phyloP scores from a whole-genome alignment of 257 asterid species.

The Jacaranda mimosifolia region DNA sequence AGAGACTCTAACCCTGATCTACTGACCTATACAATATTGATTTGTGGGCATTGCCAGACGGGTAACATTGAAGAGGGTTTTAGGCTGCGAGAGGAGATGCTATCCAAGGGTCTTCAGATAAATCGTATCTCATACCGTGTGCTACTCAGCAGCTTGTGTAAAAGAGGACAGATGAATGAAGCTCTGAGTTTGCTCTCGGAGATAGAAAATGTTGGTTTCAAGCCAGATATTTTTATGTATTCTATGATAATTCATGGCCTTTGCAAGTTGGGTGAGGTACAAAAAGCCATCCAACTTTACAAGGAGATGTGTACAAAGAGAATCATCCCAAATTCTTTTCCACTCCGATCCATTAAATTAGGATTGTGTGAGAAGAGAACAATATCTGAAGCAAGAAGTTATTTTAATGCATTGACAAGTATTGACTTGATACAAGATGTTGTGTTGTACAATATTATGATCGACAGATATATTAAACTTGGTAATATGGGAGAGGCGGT shows the following conservation, averaged over 20 bases:
- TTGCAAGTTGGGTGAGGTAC: conserved; percentile 69
- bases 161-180: conserved; percentile 57
- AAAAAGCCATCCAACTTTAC: conserved; percentile 54
- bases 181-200: conserved; percentile 64
- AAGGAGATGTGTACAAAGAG: conserved; percentile 58
- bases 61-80: conserved; percentile 64
- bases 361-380: conserved; percentile 62
- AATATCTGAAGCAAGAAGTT: conserved; percentile 61
- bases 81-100: conserved; percentile 66
- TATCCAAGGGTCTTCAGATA: conserved; percentile 55
- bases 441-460: conserved; percentile 70
- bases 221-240: conserved; percentile 66
- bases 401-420: conserved; percentile 56
- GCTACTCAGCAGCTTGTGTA: conserved; percentile 69
- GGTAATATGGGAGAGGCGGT: conserved; percentile 69
- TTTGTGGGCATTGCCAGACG: conserved; percentile 66
- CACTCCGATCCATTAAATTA: conserved; percentile 56
- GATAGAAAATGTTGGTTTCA: conserved; percentile 55
- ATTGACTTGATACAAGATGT: conserved; percentile 57
- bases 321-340: conserved; percentile 46
- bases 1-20: conserved; percentile 53
- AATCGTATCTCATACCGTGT: conserved; percentile 50
- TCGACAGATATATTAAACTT: conserved; percentile 64
- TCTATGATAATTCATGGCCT: conserved; percentile 69
- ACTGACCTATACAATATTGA: conserved; percentile 58